Conservation (phyloP, 2,329 filamentous ascomycete species). For the Cercospora canescens region DNA sequence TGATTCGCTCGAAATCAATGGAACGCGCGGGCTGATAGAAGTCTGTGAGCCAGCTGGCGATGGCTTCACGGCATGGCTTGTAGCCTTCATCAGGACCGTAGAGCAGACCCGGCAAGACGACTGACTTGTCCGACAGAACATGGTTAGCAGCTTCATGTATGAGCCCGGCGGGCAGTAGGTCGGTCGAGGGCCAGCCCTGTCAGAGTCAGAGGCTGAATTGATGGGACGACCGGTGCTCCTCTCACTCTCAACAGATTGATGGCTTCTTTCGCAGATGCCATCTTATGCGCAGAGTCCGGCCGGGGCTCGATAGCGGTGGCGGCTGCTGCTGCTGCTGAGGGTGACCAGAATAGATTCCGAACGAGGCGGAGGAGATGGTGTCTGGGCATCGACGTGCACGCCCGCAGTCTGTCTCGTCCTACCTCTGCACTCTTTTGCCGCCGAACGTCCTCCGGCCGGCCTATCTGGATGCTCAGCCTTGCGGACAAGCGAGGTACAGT, state of each 20-base stretch:
- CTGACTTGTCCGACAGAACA: constrained; percentile 60
- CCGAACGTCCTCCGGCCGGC: background rate
- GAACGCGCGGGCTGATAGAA: constrained; percentile 56
- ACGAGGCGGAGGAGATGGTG: constrained; percentile 14
- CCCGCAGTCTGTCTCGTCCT: background rate
- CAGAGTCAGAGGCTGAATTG: background rate
- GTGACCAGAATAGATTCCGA: constrained; percentile 11
- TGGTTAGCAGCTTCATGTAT: constrained; percentile 62
- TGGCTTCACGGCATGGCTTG: constrained; percentile 63
- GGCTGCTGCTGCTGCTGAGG: background rate
- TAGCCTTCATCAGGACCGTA: constrained; percentile 81
- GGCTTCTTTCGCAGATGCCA: constrained; percentile 19
- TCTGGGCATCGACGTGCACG: constrained; percentile 7
- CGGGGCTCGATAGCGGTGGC: background rate
- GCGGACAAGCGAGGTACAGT: background rate
- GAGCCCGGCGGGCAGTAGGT: constrained; percentile 65
- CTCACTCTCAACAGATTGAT: constrained; percentile 64
- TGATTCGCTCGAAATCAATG: constrained; percentile 62
- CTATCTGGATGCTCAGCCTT: background rate
- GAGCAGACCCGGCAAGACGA: constrained; percentile 65
- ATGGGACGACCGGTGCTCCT: background rate
- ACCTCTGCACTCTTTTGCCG: background rate
- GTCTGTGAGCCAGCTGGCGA: constrained; percentile 68
- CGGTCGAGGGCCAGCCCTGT: constrained; percentile 61
- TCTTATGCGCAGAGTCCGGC: background rate